A percentile compares a stretch with the other conserved stretches of the same genome.
These are phyloP conservation scores for Coleophoma crateriformis DNA, from an alignment of 2,329 filamentous ascomycete species.

Conservation along the genomic window DNA sequence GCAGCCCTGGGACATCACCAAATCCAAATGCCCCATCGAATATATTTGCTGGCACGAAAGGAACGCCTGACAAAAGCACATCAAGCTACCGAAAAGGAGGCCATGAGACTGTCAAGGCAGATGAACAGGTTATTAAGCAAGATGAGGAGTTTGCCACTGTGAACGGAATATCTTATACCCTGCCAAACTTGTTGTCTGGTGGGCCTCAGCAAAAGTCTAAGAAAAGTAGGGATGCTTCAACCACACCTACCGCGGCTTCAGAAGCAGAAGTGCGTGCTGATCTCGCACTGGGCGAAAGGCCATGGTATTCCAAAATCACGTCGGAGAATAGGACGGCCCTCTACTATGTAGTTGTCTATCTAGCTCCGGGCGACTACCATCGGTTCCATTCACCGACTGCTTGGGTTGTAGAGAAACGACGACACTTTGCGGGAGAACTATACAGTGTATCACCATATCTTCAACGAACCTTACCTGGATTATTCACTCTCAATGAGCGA, in stretches of 20 bases:
- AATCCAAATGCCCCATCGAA: conserved; percentile 35
- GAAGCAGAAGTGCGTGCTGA: conserved; percentile 82
- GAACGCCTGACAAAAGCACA: conserved; percentile 16
- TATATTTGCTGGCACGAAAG: conserved; percentile 32
- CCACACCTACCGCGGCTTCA: conserved; percentile 58
- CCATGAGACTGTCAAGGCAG: conserved; percentile 11
- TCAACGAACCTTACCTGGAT: conserved; percentile 82
- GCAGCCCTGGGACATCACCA: conserved; percentile 38
- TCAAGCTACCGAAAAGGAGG: conserved; percentile 17
- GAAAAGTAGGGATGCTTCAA: conserved; percentile 67
- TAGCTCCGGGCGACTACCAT: conserved; percentile 96
- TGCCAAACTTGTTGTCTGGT: conserved; percentile 85
- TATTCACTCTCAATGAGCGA: conserved; percentile 95
- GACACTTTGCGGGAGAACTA: conserved; percentile 96
- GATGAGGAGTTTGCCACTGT: conserved; percentile 92
- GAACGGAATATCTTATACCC: conserved; percentile 92
- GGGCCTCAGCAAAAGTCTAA: conserved; percentile 30
- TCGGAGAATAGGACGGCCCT: conserved; percentile 63
- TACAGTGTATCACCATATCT: conserved; percentile 95
- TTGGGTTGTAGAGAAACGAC: conserved; percentile 90
- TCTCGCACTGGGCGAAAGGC: conserved; percentile 64
- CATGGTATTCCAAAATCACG: conserved; percentile 66
- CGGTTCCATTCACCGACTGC: conserved; percentile 93
- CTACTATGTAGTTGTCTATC: conserved; percentile 92
- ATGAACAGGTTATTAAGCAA: conserved; percentile 64